Evolutionary conservation across 2,329 filamentous ascomycete species (phyloP), one percentile per base, ranked within the genome.

Genomic region (Colletotrichum noveboracense): DNA sequence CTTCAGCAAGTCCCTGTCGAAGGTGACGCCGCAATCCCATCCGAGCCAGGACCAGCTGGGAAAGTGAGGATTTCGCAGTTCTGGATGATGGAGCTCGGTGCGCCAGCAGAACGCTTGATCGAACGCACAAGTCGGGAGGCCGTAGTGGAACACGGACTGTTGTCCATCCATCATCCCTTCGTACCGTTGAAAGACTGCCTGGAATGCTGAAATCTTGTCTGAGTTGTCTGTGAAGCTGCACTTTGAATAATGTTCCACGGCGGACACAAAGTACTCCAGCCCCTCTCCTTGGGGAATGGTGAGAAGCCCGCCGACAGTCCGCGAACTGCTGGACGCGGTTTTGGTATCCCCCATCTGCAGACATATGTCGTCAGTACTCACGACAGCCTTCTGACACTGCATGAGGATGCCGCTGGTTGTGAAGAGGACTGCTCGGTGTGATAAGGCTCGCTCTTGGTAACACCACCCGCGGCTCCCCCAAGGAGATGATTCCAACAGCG

Each of bases 311-410:
- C 55, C 55, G 14, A 58, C 55, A 1, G 21, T 58, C 3, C 26
- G 24, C 5, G 55, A 58, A 7, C 55, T 58, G 55, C 26, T 16
- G 12, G 55, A 28, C 26, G 21, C 55, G 24, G 16, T 24, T 58
- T 28, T 58, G 21, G 55, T 1, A 26, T 18, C 26, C 0, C 7
- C 0, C 1, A 1, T 1, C 4, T 58, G 55, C 1, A 58, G 24
- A 16, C 7, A 2, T 6, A 16, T 1, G 21, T 7, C 24, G 0
- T 28, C 24, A 9, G 16, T 18, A 5, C 26, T 24, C 6, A 28
- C 16, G 7, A 58, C n/a, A 28, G 21, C 55, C 7, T 58, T 28
- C 55, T 58, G 55, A 28, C 55, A 58, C 55, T 58, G 55, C 5
- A 58, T 24, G 9, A 58, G 18, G 13, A 58, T 28, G 3, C 55